Evolutionary conservation across 148 eudicot genomes (phyloP), one percentile per base, ranked within the genome.

Genomic region (Heliosperma pusillum): DNA sequence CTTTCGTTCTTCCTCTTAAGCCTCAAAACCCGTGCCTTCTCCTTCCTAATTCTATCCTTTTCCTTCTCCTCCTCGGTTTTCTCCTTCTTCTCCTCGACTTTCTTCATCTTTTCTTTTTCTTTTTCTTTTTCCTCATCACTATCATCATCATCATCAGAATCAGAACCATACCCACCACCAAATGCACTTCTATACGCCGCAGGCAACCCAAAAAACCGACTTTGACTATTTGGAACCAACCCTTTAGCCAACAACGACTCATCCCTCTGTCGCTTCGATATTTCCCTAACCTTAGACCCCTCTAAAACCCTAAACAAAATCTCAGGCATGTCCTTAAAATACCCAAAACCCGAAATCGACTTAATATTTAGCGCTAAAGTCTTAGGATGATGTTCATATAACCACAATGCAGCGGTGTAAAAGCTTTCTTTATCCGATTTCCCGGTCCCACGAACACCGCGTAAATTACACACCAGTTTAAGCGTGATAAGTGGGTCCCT

Each of bases 341-440:
- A 73, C 50, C 76, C 76, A 3, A 73, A 73, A 12, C 52, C 52
- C 52, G 66, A 58, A 12, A 73, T 26, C 20, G 64, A 21, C 44
- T 71, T 71, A 16, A 73, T 59, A 13, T 73, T 73, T 0, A 59
- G 4, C 12, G 76, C 27, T 13, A 73, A 65, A 22, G 76, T 73
- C 21, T 58, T 59, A 36, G 76, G 76, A 22, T 73, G 76, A 1
- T 73, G 40, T 24, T 59, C 8, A 73, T 57, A 10, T 29, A 73
- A 4, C 76, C 76, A 73, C 47, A 73, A 73, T 13, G 76, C 76
- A 3, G 76, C 66, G 2, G 53, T 40, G 53, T 73, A 73, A 59
- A 73, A 73, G 50, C 76, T 30, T 40, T 73, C 65, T 20, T 73
- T 73, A 36, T 73, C 76, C 2, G 76, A 73, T 7, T 73, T 73